A percentile compares a stretch with the other conserved stretches of the same genome.
Evolutionary conservation across 2,329 filamentous ascomycete species (phyloP).

Genomic region (Incumbomyces delicatus): DNA sequence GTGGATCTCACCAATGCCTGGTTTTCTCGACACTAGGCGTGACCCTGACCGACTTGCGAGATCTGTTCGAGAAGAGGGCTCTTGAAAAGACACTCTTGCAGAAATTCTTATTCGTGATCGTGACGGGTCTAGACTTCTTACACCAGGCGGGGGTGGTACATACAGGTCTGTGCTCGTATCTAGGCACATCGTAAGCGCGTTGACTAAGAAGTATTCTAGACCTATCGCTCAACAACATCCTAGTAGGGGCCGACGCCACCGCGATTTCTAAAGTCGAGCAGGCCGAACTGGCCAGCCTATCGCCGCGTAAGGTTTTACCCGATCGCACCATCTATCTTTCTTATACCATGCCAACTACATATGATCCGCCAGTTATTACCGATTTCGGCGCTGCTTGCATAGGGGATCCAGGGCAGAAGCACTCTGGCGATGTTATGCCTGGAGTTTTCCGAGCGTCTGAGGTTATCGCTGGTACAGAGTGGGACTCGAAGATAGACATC

Average conservation of each 20-base stretch:
- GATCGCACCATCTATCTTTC: neutral
- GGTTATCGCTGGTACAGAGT: constrained; percentile 30
- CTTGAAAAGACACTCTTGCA: constrained; percentile 21
- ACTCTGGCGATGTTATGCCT: constrained; percentile 39
- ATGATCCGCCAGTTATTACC: constrained; percentile 22
- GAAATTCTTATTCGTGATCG: constrained; percentile 15
- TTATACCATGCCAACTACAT: neutral
- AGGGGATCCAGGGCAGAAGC: constrained; percentile 29
- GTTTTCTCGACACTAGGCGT: neutral
- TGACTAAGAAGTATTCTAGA: constrained; percentile 18
- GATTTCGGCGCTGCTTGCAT: constrained; percentile 29
- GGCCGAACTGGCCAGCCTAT: constrained; percentile 3
- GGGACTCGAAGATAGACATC: constrained; percentile 30
- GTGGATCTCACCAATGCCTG: constrained; percentile 2
- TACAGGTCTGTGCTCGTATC: constrained; percentile 18
- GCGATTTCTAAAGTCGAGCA: constrained; percentile 4
- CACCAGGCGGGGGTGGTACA: constrained; percentile 23
- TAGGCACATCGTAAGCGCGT: neutral
- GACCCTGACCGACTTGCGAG: neutral
- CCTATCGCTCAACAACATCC: constrained; percentile 26
- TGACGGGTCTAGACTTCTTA: constrained; percentile 24
- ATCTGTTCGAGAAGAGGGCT: constrained; percentile 10
- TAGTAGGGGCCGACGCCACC: constrained; percentile 18
- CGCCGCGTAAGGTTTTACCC: neutral
- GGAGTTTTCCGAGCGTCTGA: constrained; percentile 32